Evolutionary conservation across 805 yeast species (phyloP).

Genomic region (Osmozyma mogii): DNA sequence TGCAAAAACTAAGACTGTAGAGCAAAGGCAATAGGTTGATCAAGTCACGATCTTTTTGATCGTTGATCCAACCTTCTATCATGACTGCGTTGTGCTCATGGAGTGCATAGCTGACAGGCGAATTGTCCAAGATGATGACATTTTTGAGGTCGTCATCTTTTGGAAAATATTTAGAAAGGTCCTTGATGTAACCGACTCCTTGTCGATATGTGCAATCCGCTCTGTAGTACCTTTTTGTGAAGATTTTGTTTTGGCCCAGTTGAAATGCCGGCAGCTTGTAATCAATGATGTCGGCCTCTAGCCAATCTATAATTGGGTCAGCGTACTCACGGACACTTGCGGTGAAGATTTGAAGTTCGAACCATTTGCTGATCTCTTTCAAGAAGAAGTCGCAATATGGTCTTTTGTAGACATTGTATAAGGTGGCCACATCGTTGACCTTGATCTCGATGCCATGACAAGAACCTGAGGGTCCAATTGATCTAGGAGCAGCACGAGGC

Average conservation of each 20-base stretch:
- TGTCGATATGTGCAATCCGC: constrained; percentile 67
- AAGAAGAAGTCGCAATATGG: constrained; percentile 87
- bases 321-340: constrained; percentile 95
- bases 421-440: constrained; percentile 59
- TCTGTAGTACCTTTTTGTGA: constrained; percentile 62
- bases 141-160: constrained; percentile 68
- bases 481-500: constrained; percentile 52
- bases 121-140: constrained; percentile 80
- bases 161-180: constrained; percentile 30
- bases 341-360: constrained; percentile 81
- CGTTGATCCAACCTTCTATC: constrained; percentile 97
- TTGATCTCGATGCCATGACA: constrained; percentile 73
- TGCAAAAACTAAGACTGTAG: constrained; percentile 65
- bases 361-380: constrained; percentile 76
- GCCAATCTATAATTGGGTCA: constrained; percentile 91
- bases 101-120: constrained; percentile 80
- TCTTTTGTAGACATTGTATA: constrained; percentile 85
- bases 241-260: constrained; percentile 23
- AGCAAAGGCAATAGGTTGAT: constrained; percentile 75
- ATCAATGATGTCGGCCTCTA: constrained; percentile 52
- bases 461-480: constrained; percentile 25
- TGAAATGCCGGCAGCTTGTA: too few relatives aligned
- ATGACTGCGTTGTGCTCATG: constrained; percentile 85
- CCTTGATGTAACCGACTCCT: constrained; percentile 75
- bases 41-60: constrained; percentile 82